Conservation (phyloP, 2,329 filamentous ascomycete genomes). For the Trichocomaceae sp. region DNA sequence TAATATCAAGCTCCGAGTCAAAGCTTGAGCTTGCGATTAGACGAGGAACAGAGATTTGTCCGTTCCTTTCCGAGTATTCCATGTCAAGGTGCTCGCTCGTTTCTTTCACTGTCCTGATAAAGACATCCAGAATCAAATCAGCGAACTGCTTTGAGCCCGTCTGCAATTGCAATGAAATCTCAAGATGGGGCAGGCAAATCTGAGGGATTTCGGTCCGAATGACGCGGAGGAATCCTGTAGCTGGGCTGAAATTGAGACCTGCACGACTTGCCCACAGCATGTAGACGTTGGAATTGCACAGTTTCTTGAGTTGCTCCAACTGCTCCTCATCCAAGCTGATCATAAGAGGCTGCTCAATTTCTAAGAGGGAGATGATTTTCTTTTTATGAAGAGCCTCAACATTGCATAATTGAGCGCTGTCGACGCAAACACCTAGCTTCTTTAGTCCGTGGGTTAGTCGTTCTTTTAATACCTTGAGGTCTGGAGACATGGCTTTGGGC, state of each 20-base stretch:
- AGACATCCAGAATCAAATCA: not conserved
- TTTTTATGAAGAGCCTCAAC: not conserved
- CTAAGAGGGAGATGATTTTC: not conserved
- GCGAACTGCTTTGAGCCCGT: not conserved
- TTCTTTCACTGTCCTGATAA: not conserved
- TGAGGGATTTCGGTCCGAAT: not conserved
- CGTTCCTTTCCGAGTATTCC: not conserved
- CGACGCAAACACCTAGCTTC: not conserved
- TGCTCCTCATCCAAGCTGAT: not conserved
- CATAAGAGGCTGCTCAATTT: not conserved
- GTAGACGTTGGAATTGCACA: not conserved
- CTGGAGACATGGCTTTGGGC: not conserved
- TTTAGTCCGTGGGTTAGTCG: not conserved
- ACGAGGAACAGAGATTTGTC: not conserved
- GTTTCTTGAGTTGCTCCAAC: not conserved
- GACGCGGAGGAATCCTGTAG: not conserved
- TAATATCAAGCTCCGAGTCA: not conserved
- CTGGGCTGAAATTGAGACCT: not conserved
- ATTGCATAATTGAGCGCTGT: not conserved
- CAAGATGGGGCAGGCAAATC: not conserved
- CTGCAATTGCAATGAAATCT: not conserved
- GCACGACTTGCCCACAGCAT: not conserved
- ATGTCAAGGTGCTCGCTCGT: not conserved
- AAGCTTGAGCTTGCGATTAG: not conserved
- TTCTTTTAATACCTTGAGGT: not conserved